phyloP scores from a whole-genome alignment of 306 rosid genomes.

The Albizia julibrissin region DNA sequence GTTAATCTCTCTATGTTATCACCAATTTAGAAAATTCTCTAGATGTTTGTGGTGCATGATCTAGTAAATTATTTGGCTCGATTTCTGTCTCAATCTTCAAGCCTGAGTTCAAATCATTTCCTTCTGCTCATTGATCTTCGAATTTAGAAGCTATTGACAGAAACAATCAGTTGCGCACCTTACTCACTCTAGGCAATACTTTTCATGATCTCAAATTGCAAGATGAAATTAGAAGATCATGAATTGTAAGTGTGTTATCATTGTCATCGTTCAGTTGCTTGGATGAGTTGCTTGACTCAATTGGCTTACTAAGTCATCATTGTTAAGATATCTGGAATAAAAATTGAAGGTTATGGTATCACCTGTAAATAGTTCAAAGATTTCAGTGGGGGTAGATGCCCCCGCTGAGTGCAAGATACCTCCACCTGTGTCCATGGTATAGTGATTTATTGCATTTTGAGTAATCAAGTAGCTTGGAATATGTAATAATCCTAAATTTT shows the following conservation, averaged over 20 bases:
- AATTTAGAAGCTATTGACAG: not conserved
- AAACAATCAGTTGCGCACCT: not conserved
- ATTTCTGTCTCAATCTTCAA: not conserved
- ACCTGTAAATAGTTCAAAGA: not conserved
- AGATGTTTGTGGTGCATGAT: not conserved
- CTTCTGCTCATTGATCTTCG: not conserved
- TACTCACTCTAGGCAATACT: not conserved
- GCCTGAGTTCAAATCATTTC: not conserved
- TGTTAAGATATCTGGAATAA: not conserved
- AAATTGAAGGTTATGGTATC: not conserved
- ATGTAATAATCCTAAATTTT: not conserved
- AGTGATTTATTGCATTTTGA: not conserved
- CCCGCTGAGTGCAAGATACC: not conserved
- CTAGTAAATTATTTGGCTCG: not conserved
- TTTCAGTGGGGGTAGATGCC: not conserved
- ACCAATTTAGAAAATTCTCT: not conserved
- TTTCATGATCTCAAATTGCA: not conserved
- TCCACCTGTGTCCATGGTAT: not conserved
- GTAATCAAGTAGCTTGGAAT: not conserved
- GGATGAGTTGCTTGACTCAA: not conserved
- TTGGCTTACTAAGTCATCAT: not conserved
- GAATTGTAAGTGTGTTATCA: not conserved
- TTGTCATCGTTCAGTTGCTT: not conserved
- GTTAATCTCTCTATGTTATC: not conserved
- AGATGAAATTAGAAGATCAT: not conserved